Conservation (phyloP, 2,329 filamentous ascomycete genomes). For the Aspergillus costaricaensis region DNA sequence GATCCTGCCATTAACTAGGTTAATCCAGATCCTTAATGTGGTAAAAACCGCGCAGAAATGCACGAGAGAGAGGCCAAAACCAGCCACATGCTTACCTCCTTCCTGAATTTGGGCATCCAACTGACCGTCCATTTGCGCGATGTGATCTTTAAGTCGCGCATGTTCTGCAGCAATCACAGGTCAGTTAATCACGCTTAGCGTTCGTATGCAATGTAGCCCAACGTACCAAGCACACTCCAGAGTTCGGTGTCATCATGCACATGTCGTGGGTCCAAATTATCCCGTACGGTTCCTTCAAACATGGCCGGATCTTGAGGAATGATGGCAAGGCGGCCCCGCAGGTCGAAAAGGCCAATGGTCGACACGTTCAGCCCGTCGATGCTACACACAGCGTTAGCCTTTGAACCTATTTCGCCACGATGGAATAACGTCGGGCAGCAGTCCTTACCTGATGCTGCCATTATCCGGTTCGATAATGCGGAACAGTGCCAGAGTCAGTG, state of each 20-base stretch:
- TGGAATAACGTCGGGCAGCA: conserved; percentile 5
- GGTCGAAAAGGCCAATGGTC: conserved; percentile 82
- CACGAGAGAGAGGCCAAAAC: conserved; percentile 2
- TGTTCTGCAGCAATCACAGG: conserved; percentile 64
- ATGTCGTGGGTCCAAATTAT: conserved; percentile 93
- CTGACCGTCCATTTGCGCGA: conserved; percentile 81
- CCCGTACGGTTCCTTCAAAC: conserved; percentile 88
- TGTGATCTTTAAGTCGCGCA: conserved; percentile 87
- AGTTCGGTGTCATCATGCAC: conserved; percentile 96
- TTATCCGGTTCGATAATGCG: conserved; percentile 86
- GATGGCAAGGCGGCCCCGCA: conserved; percentile 86
- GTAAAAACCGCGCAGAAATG: background rate
- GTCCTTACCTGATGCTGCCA: conserved; percentile 66
- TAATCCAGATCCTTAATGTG: conserved; percentile 6
- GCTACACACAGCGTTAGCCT: conserved; percentile 42
- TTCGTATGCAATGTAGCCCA: conserved; percentile 19
- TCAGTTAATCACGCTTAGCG: conserved; percentile 40
- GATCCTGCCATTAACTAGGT: conserved; percentile 62
- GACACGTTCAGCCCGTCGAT: conserved; percentile 91
- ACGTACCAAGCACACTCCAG: conserved; percentile 89
- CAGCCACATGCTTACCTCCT: conserved; percentile 67
- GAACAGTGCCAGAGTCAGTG: conserved; percentile 88
- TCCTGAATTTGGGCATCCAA: conserved; percentile 89
- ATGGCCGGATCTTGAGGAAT: conserved; percentile 97
- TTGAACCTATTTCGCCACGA: conserved; percentile 5